These are phyloP conservation scores for Lactuca saligna DNA, from an alignment of 129 eudicot genomes.

Conservation along the genomic window DNA sequence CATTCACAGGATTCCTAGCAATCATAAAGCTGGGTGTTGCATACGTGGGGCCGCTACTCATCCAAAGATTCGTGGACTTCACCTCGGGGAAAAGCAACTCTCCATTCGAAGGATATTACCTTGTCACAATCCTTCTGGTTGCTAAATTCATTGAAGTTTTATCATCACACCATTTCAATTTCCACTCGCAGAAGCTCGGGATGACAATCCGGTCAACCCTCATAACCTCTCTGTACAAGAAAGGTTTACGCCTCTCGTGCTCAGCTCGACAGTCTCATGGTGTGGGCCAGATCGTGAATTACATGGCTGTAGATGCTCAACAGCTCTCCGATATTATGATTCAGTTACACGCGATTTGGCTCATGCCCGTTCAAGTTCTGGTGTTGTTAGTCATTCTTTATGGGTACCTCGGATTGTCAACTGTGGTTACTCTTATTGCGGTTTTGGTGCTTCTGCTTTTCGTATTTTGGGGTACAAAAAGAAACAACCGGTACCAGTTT, in stretches of 20 bases:
- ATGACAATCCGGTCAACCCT: slow-evolving; percentile 55
- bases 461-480: slow-evolving; percentile 12
- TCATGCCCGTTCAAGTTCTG: slow-evolving; percentile 55
- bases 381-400: slow-evolving; percentile 43
- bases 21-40: slow-evolving; percentile 37
- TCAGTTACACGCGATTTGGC: slow-evolving; percentile 58
- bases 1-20: slow-evolving; percentile 50
- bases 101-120: slow-evolving; percentile 50
- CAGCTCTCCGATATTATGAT: slow-evolving; percentile 51
- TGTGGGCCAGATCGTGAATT: slow-evolving; percentile 69
- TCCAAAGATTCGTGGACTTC: slow-evolving; percentile 53
- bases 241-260: slow-evolving; percentile 54
- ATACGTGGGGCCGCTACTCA: slow-evolving; percentile 63
- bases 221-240: slow-evolving; percentile 47
- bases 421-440: slow-evolving; percentile 31
- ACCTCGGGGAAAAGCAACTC: slow-evolving; percentile 43
- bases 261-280: slow-evolving; percentile 72
- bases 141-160: slow-evolving; percentile 60
- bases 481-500: slow-evolving; percentile 41
- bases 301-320: slow-evolving; percentile 71
- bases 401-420: slow-evolving; percentile 40
- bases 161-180: slow-evolving; percentile 58
- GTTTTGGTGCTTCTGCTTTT: slow-evolving; percentile 26
- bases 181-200: slow-evolving; percentile 55
- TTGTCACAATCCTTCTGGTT: slow-evolving; percentile 37